phyloP scores from a whole-genome alignment of 2,329 filamentous ascomycete genomes.

The Aspergillus alliaceus region DNA sequence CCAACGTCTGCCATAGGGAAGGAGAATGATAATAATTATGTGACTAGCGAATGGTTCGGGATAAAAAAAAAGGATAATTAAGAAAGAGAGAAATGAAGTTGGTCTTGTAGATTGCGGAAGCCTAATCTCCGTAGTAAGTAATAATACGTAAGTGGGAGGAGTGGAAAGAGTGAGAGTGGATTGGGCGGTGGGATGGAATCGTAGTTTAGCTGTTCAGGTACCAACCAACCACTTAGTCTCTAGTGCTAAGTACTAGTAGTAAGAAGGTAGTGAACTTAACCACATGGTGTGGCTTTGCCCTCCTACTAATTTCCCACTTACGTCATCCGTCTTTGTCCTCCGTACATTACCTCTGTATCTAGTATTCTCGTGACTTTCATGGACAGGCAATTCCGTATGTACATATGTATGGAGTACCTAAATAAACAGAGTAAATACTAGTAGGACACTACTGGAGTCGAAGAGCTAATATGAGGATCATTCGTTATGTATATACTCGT shows the following conservation, averaged over 20 bases:
- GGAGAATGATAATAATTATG: neutral
- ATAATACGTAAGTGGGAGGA: neutral
- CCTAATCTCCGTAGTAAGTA: neutral
- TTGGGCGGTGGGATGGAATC: neutral
- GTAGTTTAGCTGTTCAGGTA: neutral
- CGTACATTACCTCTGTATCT: too few relatives aligned
- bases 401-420: neutral
- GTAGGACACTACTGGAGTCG: too few relatives aligned
- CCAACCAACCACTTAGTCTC: too few relatives aligned
- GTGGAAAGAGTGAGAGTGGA: neutral
- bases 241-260: too few relatives aligned
- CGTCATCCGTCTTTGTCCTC: too few relatives aligned
- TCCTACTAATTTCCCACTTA: too few relatives aligned
- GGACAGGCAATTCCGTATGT: too few relatives aligned
- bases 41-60: neutral
- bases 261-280: too few relatives aligned
- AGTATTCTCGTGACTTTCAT: neutral
- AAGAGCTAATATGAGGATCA: too few relatives aligned
- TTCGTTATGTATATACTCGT: too few relatives aligned
- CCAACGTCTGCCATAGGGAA: slow-evolving; percentile 33
- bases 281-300: too few relatives aligned
- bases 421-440: too few relatives aligned
- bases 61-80: neutral
- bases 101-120: neutral
- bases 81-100: neutral